Base-by-base conservation (phyloP, 2,329 filamentous ascomycete genomes). In the Pseudophaeomoniella oleicola region DNA sequence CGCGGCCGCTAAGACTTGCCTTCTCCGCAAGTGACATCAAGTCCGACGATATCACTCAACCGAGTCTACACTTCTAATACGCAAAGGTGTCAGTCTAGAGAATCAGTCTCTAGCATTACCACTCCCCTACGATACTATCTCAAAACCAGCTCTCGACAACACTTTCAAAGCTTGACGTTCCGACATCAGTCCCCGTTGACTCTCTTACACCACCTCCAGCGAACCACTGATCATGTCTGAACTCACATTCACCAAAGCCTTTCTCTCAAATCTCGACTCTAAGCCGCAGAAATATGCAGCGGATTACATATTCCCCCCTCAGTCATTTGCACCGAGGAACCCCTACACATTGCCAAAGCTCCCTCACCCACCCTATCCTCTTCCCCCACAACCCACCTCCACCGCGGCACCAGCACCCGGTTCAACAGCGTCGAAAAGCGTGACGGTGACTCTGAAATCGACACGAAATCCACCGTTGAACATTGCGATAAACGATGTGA, bases 221-320 rank as follows among this genome's bases (percentile, higher is more conserved):
- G n/a, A n/a, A n/a, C n/a, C 10, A 10, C 14, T 14, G 46, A 67
- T 49, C 46, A 87, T 87, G 81, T 70, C 80, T n/a, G 87, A 94
- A 69, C 61, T 87, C 42, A 65, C 75, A 35, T 96, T 94, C 58
- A 81, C 85, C 48, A 85, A 81, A 60, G 69, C 75, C 19, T 94
- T 93, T 59, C 76, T 98, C 47, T 67, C 77, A 36, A 72, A 75
- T 15, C 73, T 96, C 43, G 85, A 93, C 60, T 72, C 76, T 42
- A 77, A 79, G 35, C 81, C 86, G 5, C 59, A 77, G 49, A 92
- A 87, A 66, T 72, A 96, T 44, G 76, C 80, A n/a, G 67, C 82
- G 45, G 85, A 96, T 58, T 81, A 94, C 74, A 78, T 92, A 57
- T 83, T 88, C 59, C 84, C 94, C 53, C 76, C 84, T 35, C 78